A percentile compares a stretch with the other conserved stretches of the same genome.
phyloP scores from a whole-genome alignment of 495 filamentous ascomycete genomes.

The Penicillium bovifimosum region DNA sequence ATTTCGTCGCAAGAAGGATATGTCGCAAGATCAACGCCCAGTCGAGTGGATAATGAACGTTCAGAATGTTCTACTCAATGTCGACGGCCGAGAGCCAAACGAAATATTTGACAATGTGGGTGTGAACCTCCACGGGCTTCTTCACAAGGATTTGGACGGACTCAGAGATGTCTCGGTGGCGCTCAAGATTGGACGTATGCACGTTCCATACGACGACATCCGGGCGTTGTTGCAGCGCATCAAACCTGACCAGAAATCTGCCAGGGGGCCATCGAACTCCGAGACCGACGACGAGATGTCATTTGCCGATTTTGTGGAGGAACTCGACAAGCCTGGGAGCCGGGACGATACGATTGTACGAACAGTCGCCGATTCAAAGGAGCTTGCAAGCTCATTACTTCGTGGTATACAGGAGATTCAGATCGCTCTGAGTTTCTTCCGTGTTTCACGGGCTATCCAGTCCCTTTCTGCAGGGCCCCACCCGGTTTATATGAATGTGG shows the following conservation, averaged over 20 bases:
- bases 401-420: constrained; percentile 94
- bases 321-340: constrained; percentile 67
- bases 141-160: constrained; percentile 84
- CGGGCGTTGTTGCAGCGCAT: constrained; percentile 51
- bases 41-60: constrained; percentile 91
- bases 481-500: constrained; percentile 73
- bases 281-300: constrained; percentile 51
- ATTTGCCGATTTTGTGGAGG: constrained; percentile 72
- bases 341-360: constrained; percentile 71
- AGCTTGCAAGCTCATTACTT: constrained; percentile 84
- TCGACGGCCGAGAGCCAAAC: constrained; percentile 76
- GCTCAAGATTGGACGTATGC: constrained; percentile 83
- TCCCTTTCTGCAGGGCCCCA: constrained; percentile 57
- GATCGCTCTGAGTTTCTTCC: constrained; percentile 88
- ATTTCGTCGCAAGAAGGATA: constrained; percentile 75
- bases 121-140: constrained; percentile 83
- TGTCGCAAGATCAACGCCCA: constrained; percentile 66
- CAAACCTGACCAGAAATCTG: constrained; percentile 33
- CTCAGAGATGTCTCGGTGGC: constrained; percentile 86
- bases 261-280: constrained; percentile 31
- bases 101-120: constrained; percentile 86
- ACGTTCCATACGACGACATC: constrained; percentile 86
- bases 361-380: constrained; percentile 86
- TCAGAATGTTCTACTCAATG: constrained; percentile 80
- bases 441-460: constrained; percentile 71